Evolutionary conservation across 2,329 filamentous ascomycete species (phyloP), one percentile per base, ranked within the genome.

Genomic region (Sarocladiaceae sp.): DNA sequence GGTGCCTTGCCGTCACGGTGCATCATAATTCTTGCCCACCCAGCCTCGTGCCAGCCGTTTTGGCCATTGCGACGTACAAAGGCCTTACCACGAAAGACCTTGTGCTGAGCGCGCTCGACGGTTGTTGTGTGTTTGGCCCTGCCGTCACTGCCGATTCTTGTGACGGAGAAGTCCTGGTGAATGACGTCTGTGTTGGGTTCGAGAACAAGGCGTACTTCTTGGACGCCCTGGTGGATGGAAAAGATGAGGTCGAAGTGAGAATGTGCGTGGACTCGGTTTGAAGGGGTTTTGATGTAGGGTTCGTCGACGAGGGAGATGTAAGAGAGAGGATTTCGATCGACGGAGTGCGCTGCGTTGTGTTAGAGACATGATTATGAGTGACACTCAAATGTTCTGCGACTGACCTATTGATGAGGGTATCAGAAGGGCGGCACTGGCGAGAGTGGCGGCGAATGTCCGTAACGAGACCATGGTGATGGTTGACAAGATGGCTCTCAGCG

Each of bases 111-210:
- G 44, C 90, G 78, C 45, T 86, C 71, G 48, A 97, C 77, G 27
- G 73, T 68, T 58, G 95, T 85, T n/a, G 76, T 69, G 18, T 70
- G 67, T 42, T 66, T 70, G 29, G 95, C 65, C 40, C 74, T 72
- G 43, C 93, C 93, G 61, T 95, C 82, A 10, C 73, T 60, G 45
- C 74, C 81, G 33, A 95, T 63, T 58, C 88, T 83, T 31, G 82
- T 78, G 39, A 98, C 71, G 42, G 76, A 78, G 7, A 90, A 85
- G 54, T 84, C 82, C 13, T 88, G 76, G 45, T 83, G 78, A 35
- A 98, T 72, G 47, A 97, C 82, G 64, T 97, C 88, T 67, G 95
- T 80, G 61, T 97, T 97, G 3, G 93, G 93, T 60, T 93, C 82
- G 40, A 98, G 75, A 45, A 78, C 76, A 43, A 98, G 75, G 52